Percentiles rank a stretch among this genome's conserved stretches.
Conservation (phyloP, 148 eudicot genomes). For the Rhododendron williamsianum region DNA sequence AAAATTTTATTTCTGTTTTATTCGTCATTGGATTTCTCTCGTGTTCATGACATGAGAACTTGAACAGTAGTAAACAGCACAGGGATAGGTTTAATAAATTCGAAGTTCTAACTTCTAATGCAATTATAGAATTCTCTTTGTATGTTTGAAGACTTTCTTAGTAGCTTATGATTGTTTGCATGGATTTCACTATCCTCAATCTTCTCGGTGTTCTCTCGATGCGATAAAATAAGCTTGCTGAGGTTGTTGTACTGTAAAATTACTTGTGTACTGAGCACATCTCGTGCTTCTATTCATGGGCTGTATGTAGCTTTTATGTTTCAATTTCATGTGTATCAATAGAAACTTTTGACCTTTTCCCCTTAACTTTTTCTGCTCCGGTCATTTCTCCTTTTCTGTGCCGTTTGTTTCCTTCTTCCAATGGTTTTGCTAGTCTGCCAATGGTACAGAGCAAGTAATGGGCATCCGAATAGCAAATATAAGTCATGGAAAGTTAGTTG, state of each 20-base stretch:
- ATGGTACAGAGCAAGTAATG: neutral
- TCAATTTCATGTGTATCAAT: neutral
- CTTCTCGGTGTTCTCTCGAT: constrained; percentile 21
- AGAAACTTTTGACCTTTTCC: neutral
- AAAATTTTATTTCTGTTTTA: constrained; percentile 15
- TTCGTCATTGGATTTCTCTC: constrained; percentile 34
- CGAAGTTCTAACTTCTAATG: constrained; percentile 21
- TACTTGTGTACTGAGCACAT: constrained; percentile 14
- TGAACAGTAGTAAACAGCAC: constrained; percentile 12
- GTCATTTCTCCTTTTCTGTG: no score
- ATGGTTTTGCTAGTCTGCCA: neutral
- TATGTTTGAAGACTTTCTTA: constrained; percentile 17
- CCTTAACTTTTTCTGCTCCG: neutral
- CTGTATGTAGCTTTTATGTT: constrained; percentile 8
- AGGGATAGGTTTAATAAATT: constrained; percentile 50
- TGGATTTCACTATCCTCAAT: constrained; percentile 26
- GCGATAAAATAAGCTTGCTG: constrained; percentile 19
- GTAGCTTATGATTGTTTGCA: constrained; percentile 16
- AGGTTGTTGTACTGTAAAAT: constrained; percentile 10
- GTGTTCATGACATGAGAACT: constrained; percentile 18
- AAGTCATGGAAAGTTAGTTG: neutral
- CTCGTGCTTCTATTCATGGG: constrained; percentile 14
- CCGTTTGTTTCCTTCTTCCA: neutral
- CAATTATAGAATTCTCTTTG: constrained; percentile 32
- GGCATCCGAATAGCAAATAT: neutral